Percentiles rank a stretch among this genome's conserved stretches.
phyloP scores from a whole-genome alignment of 163 green algal genomes.

The Scenedesmus sp. region DNA sequence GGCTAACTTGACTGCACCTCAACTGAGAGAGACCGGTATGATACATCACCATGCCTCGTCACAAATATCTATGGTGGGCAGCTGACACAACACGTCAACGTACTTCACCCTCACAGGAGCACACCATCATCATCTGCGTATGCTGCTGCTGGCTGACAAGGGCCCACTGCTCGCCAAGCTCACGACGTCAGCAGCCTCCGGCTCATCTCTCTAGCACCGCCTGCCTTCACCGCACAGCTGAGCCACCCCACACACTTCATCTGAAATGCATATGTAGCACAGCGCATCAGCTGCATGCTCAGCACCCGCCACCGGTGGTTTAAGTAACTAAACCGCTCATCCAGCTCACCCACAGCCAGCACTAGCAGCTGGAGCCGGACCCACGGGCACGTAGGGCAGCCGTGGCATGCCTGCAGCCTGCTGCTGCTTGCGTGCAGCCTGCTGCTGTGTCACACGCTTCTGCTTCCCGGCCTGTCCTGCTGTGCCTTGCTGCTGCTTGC shows the following conservation, averaged over 20 bases:
- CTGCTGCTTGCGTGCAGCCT: slow-evolving; percentile 1
- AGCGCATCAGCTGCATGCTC: background rate
- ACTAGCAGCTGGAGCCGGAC: slow-evolving; percentile 32
- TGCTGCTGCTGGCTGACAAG: too few relatives aligned
- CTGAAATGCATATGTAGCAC: background rate
- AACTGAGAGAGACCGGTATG: background rate
- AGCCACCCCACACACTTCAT: background rate
- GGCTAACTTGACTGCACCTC: background rate
- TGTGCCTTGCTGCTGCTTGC: background rate
- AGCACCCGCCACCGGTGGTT: too few relatives aligned
- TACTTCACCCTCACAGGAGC: too few relatives aligned
- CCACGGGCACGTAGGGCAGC: slow-evolving; percentile 28
- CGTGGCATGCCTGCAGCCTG: slow-evolving; percentile 1
- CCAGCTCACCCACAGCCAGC: slow-evolving; percentile 27
- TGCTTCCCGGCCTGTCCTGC: background rate
- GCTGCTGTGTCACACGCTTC: background rate
- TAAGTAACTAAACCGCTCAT: too few relatives aligned
- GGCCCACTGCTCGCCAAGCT: background rate
- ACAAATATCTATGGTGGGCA: background rate
- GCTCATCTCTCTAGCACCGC: background rate
- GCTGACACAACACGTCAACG: background rate
- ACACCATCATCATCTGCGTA: too few relatives aligned
- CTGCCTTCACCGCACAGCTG: background rate
- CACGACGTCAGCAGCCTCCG: background rate
- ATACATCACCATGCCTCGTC: background rate